phyloP scores from a whole-genome alignment of 2,329 filamentous ascomycete species.

The Aspergillus bombycis region DNA sequence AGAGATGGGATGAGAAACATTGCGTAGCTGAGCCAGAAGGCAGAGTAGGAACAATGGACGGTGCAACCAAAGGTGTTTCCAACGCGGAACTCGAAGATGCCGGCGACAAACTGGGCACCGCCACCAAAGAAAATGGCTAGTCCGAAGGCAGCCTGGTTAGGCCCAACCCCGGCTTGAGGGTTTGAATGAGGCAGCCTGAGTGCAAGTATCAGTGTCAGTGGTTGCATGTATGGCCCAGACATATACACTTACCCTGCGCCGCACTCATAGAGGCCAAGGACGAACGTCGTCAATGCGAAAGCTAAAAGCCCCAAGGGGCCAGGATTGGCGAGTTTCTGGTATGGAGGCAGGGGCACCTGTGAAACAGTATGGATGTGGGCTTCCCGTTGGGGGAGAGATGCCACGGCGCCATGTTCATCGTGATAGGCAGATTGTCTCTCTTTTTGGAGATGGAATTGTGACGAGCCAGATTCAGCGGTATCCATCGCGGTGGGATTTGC shows the following conservation, averaged over 20 bases:
- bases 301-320: conserved; percentile 63
- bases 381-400: background rate
- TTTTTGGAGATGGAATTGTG: background rate
- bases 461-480: background rate
- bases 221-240: background rate
- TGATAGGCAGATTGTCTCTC: background rate
- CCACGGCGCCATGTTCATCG: background rate
- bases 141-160: conserved; percentile 30
- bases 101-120: conserved; percentile 29
- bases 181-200: conserved; percentile 29
- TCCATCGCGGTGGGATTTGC: background rate
- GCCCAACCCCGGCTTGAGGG: conserved; percentile 25
- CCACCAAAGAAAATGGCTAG: conserved; percentile 35
- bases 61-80: conserved; percentile 68
- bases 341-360: conserved; percentile 19
- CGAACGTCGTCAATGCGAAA: conserved; percentile 69
- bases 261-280: conserved; percentile 55
- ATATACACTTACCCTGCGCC: conserved; percentile 50
- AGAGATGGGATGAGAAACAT: conserved; percentile 59
- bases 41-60: conserved; percentile 63
- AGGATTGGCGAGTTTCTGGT: conserved; percentile 59
- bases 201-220: background rate
- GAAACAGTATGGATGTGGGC: conserved; percentile 14
- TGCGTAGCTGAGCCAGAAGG: conserved; percentile 64
- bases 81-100: conserved; percentile 49